Evolutionary conservation across 2,329 filamentous ascomycete species (phyloP).

Genomic region (Neonectria neomacrospora): DNA sequence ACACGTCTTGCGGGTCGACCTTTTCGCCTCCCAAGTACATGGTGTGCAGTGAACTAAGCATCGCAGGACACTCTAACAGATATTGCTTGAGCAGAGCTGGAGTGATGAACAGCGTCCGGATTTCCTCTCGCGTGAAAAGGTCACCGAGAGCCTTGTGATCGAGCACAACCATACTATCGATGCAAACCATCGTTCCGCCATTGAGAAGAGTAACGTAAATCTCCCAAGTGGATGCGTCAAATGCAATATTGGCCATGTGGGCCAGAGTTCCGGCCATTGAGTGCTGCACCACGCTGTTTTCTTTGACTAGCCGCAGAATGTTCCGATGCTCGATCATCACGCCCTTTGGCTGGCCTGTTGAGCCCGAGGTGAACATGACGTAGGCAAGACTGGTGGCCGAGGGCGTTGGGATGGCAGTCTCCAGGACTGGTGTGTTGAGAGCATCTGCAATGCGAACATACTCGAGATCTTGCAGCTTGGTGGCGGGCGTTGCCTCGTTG

Average conservation of each 20-base stretch:
- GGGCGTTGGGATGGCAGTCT: background rate
- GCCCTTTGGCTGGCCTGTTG: background rate
- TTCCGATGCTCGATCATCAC: background rate
- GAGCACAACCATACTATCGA: background rate
- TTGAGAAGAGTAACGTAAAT: background rate
- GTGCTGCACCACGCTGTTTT: background rate
- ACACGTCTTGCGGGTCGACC: slow-evolving; percentile 15
- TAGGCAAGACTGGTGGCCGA: background rate
- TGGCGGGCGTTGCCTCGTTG: background rate
- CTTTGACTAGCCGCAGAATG: background rate
- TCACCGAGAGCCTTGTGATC: background rate
- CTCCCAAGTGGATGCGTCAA: slow-evolving; percentile 1
- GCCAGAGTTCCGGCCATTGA: background rate
- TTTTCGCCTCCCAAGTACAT: slow-evolving; percentile 36
- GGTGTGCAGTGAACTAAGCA: slow-evolving; percentile 3
- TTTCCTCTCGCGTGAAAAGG: slow-evolving; percentile 22
- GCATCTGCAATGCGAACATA: slow-evolving; percentile 3
- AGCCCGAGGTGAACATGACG: background rate
- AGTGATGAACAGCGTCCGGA: slow-evolving; percentile 25
- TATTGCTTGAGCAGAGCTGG: slow-evolving; percentile 36
- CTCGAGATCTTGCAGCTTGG: background rate
- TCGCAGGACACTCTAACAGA: slow-evolving; percentile 18
- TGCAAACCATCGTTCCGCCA: background rate
- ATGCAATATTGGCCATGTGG: background rate
- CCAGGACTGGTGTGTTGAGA: background rate